These are phyloP conservation scores for Diplodia sapinea DNA, from an alignment of 2,329 filamentous ascomycete genomes.

Conservation along the genomic window DNA sequence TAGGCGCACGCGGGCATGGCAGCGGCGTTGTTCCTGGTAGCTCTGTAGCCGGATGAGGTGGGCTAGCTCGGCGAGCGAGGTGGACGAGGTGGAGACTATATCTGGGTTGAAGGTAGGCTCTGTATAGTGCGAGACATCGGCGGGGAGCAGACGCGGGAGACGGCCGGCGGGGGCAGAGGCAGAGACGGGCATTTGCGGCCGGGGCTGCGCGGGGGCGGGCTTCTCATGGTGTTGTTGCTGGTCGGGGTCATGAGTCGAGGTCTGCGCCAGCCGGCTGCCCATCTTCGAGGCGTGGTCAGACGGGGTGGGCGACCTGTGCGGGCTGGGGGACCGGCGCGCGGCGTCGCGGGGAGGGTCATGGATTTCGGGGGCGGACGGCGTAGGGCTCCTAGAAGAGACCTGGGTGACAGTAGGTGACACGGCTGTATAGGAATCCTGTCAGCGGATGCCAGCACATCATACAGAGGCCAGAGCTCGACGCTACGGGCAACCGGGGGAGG, in stretches of 20 bases:
- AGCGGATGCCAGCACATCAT: slow-evolving; percentile 49
- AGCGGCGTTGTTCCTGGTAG: slow-evolving; percentile 81
- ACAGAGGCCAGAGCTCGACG: slow-evolving; percentile 40
- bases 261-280: slow-evolving; percentile 46
- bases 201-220: slow-evolving; percentile 27
- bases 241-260: slow-evolving; percentile 35
- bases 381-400: slow-evolving; percentile 61
- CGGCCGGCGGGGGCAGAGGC: slow-evolving; percentile 54
- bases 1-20: slow-evolving; percentile 73
- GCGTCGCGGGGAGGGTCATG: slow-evolving; percentile 59
- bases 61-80: slow-evolving; percentile 76
- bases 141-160: slow-evolving; percentile 63
- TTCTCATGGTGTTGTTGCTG: slow-evolving; percentile 35
- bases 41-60: slow-evolving; percentile 78
- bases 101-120: slow-evolving; percentile 64
- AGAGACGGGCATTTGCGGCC: slow-evolving; percentile 48
- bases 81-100: slow-evolving; percentile 64
- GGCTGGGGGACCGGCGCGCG: slow-evolving; percentile 62
- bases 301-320: slow-evolving; percentile 53
- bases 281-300: slow-evolving; percentile 40
- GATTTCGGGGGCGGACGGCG: slow-evolving; percentile 59
- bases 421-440: slow-evolving; percentile 50
- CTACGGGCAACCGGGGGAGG: slow-evolving; percentile 24
- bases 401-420: slow-evolving; percentile 59
- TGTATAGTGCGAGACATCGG: slow-evolving; percentile 70